These are phyloP conservation scores for Silybum marianum DNA, from an alignment of 129 eudicot species.

Conservation along the genomic window DNA sequence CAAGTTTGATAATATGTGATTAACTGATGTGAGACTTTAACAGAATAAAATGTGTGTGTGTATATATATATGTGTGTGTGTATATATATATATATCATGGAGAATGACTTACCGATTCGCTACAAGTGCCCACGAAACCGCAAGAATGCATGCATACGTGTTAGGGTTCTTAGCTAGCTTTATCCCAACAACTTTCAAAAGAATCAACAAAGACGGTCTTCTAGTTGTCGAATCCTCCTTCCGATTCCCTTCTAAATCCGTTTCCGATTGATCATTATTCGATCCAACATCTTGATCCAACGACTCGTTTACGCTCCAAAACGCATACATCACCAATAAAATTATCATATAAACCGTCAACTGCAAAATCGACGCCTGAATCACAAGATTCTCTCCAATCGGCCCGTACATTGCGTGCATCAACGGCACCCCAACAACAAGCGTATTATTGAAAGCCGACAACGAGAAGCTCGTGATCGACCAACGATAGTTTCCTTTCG, in stretches of 20 bases:
- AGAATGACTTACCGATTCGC: conserved; percentile 46
- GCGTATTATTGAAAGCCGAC: conserved; percentile 46
- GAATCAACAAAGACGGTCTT: conserved; percentile 39
- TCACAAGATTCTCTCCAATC: conserved; percentile 42
- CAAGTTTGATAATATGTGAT: neutral
- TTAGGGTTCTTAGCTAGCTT: conserved; percentile 72
- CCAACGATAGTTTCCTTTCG: conserved; percentile 50
- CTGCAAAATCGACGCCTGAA: conserved; percentile 55
- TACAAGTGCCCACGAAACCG: conserved; percentile 67
- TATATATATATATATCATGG: neutral
- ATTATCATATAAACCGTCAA: conserved; percentile 46
- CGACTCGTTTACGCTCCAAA: conserved; percentile 24
- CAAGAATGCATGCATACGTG: conserved; percentile 66
- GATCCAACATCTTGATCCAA: conserved; percentile 2
- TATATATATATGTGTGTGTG: no score
- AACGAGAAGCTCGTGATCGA: conserved; percentile 62
- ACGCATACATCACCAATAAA: conserved; percentile 45
- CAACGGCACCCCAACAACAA: conserved; percentile 66
- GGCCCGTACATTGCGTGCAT: conserved; percentile 63
- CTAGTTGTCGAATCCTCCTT: neutral
- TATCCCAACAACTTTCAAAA: conserved; percentile 55
- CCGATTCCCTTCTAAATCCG: conserved; percentile 32
- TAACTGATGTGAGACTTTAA: neutral
- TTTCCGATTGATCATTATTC: neutral
- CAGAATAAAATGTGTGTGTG: no score